Conservation (phyloP, 2,329 filamentous ascomycete species). For the Gnomoniopsis smithogilvyi region DNA sequence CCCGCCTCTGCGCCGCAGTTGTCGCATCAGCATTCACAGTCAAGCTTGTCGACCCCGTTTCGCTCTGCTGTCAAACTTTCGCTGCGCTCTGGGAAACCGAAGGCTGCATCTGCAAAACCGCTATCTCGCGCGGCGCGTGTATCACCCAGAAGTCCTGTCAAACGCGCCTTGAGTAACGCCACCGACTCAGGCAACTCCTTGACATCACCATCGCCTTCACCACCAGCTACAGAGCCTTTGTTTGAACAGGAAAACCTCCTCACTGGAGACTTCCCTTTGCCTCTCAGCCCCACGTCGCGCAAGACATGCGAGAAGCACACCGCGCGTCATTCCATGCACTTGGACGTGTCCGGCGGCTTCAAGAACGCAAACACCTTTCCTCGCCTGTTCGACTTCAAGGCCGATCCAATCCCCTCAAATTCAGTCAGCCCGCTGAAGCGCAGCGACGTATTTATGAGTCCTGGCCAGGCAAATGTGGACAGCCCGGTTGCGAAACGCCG, state of each 20-base stretch:
- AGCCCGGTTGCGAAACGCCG: constrained; percentile 90
- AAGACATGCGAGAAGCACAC: constrained; percentile 43
- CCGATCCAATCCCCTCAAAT: constrained; percentile 45
- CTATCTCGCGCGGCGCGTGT: constrained; percentile 58
- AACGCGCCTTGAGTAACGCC: constrained; percentile 70
- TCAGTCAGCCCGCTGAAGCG: constrained; percentile 86
- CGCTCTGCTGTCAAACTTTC: constrained; percentile 66
- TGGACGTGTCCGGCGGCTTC: constrained; percentile 53
- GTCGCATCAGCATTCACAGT: constrained; percentile 32
- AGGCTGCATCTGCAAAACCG: constrained; percentile 51
- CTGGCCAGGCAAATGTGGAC: constrained; percentile 73
- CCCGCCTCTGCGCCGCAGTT: constrained; percentile 32
- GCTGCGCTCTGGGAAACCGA: constrained; percentile 59
- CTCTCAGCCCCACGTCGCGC: constrained; percentile 39
- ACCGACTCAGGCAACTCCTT: constrained; percentile 69
- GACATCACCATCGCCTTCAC: constrained; percentile 45
- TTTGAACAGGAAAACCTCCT: constrained; percentile 43
- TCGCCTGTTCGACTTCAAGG: constrained; percentile 47
- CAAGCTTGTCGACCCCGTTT: constrained; percentile 61
- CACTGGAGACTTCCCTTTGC: constrained; percentile 26
- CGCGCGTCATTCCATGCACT: constrained; percentile 52
- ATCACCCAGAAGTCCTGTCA: constrained; percentile 77
- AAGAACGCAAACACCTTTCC: constrained; percentile 46
- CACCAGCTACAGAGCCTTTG: constrained; percentile 34
- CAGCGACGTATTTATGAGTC: constrained; percentile 83